These are phyloP conservation scores for Colletotrichum brevisporum DNA, from an alignment of 2,329 filamentous ascomycete genomes.

Conservation along the genomic window DNA sequence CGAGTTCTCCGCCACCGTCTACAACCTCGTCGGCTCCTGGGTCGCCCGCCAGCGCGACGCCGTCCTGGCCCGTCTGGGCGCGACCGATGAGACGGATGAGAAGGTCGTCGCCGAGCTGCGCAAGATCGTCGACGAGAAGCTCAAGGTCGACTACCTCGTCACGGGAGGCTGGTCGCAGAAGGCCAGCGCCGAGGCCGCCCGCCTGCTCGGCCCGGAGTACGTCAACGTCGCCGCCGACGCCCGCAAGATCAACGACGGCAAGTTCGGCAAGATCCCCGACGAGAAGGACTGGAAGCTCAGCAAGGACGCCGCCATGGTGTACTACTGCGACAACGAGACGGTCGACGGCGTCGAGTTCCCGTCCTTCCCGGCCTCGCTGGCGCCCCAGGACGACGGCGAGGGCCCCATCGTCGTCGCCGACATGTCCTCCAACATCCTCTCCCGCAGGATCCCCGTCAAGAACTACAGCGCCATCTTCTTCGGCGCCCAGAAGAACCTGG, in stretches of 20 bases:
- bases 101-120: slow-evolving; percentile 72
- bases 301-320: slow-evolving; percentile 79
- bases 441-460: slow-evolving; percentile 79
- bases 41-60: slow-evolving; percentile 76
- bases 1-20: slow-evolving; percentile 86
- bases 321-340: slow-evolving; percentile 95
- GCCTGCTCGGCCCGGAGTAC: slow-evolving; percentile 82
- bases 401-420: slow-evolving; percentile 88
- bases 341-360: slow-evolving; percentile 95
- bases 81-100: slow-evolving; percentile 59
- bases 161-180: slow-evolving; percentile 93
- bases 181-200: slow-evolving; percentile 84
- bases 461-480: slow-evolving; percentile 92
- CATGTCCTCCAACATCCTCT: slow-evolving; percentile 95
- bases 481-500: slow-evolving; percentile 95
- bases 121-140: slow-evolving; percentile 74
- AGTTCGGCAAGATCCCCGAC: slow-evolving; percentile 87
- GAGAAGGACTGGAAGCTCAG: slow-evolving; percentile 84
- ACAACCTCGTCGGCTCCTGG: slow-evolving; percentile 89
- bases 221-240: slow-evolving; percentile 85
- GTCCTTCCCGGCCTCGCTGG: slow-evolving; percentile 75
- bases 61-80: slow-evolving; percentile 69
- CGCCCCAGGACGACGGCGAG: slow-evolving; percentile 69
- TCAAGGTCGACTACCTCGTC: slow-evolving; percentile 90
- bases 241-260: slow-evolving; percentile 77